Conservation (phyloP, 805 yeast species). For the Sungouiella thailandica region DNA sequence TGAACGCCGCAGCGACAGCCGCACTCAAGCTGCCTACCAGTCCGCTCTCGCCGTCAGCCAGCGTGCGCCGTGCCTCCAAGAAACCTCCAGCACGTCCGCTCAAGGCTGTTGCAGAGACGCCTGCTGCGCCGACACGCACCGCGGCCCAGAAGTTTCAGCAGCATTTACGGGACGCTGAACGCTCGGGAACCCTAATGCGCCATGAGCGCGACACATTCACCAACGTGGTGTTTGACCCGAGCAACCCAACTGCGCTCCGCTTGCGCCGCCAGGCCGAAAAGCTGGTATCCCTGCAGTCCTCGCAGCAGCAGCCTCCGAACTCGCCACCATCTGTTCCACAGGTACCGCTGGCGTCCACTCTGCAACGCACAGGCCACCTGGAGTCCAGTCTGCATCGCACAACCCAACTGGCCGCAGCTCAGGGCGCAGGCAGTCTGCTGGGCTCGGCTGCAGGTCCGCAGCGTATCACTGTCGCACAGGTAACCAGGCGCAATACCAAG, state of each 20-base stretch:
- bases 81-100: no score
- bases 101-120: not conserved
- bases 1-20: slow-evolving; percentile 23
- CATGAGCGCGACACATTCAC: slow-evolving; percentile 33
- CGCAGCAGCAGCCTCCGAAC: no score
- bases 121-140: slow-evolving; percentile 12
- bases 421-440: not conserved
- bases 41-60: slow-evolving; percentile 11
- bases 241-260: slow-evolving; percentile 21
- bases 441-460: not conserved
- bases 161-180: slow-evolving; percentile 35
- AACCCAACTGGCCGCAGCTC: not conserved
- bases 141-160: slow-evolving; percentile 38
- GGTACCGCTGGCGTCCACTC: not conserved
- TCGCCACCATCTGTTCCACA: not conserved
- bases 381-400: no score
- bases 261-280: slow-evolving; percentile 9
- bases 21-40: no score
- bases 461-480: slow-evolving; percentile 10
- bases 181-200: slow-evolving; percentile 31
- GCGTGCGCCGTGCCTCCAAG: no score
- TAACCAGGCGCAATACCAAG: slow-evolving; percentile 14
- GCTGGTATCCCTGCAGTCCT: not conserved
- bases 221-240: slow-evolving; percentile 38
- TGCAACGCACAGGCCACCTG: no score